Evolutionary conservation across 139 green algal species (phyloP).

Genomic region (Chlamydomonas incerta): DNA sequence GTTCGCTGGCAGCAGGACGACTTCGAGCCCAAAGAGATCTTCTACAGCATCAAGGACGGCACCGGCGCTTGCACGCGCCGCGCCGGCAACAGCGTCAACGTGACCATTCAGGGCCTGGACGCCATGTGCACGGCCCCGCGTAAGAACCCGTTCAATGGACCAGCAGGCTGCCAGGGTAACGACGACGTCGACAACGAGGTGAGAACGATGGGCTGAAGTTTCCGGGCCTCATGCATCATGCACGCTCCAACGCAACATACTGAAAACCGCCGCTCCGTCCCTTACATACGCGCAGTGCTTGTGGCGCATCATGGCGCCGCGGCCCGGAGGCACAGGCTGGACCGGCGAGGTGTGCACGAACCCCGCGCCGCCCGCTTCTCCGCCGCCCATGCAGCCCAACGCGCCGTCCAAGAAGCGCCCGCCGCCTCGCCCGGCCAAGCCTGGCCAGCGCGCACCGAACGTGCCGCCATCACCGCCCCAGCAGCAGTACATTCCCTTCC

Average conservation of each 20-base stretch:
- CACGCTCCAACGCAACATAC: too few species aligned
- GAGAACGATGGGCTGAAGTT: too few species aligned
- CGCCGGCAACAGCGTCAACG: neutral
- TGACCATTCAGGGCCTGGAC: neutral
- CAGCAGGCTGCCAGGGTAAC: neutral
- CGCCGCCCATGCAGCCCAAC: neutral
- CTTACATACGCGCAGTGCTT: neutral
- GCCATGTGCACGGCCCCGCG: neutral
- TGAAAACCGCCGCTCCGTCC: neutral
- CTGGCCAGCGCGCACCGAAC: neutral
- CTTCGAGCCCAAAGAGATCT: neutral
- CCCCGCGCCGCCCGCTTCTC: neutral
- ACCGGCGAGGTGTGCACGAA: neutral
- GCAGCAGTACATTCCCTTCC: neutral
- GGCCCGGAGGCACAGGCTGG: neutral
- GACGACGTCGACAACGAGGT: neutral
- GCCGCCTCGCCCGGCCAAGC: neutral
- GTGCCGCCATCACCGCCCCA: neutral
- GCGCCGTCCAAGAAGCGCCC: neutral
- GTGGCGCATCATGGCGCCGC: neutral
- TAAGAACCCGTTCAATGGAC: neutral
- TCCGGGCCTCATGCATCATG: too few species aligned
- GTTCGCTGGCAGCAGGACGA: neutral
- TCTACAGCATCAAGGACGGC: neutral
- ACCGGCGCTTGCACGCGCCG: neutral